Evolutionary conservation across 2,329 filamentous ascomycete species (phyloP).

Genomic region (Orbilia ellipsospora): DNA sequence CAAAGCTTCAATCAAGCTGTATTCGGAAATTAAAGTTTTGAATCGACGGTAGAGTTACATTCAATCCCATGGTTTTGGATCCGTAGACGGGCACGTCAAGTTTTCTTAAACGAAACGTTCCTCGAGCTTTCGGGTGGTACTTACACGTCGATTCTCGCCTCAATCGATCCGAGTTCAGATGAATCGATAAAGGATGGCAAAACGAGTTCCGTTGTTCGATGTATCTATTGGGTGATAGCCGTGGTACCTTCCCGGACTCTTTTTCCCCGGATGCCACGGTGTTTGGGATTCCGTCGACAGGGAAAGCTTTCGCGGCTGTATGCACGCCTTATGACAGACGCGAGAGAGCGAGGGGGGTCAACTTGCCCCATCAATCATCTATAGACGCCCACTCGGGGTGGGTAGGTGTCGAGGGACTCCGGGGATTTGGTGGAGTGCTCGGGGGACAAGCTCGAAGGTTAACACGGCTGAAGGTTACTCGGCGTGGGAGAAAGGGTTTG

Average conservation of each 20-base stretch:
- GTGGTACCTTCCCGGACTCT: background rate
- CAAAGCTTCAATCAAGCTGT: too few species aligned
- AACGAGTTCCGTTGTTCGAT: background rate
- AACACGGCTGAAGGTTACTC: background rate
- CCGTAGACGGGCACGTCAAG: background rate
- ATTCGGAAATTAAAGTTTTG: too few species aligned
- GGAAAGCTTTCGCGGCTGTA: constrained; percentile 8
- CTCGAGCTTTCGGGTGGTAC: background rate
- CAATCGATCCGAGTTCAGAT: background rate
- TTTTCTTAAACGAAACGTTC: background rate
- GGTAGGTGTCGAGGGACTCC: background rate
- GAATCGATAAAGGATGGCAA: background rate
- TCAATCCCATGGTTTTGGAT: too few species aligned
- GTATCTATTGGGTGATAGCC: background rate
- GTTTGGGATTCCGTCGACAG: background rate
- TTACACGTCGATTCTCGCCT: background rate
- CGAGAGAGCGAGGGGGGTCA: background rate
- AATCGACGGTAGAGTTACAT: too few species aligned
- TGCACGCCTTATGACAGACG: constrained; percentile 5
- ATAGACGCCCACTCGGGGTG: background rate
- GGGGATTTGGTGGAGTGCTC: background rate
- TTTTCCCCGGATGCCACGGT: background rate
- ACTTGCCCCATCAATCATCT: background rate
- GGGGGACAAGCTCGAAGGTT: background rate
- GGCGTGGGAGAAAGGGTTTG: background rate